A percentile compares a stretch with the other conserved stretches of the same genome.
phyloP scores from a whole-genome alignment of 2,329 filamentous ascomycete genomes.

The Fusarium sp. region DNA sequence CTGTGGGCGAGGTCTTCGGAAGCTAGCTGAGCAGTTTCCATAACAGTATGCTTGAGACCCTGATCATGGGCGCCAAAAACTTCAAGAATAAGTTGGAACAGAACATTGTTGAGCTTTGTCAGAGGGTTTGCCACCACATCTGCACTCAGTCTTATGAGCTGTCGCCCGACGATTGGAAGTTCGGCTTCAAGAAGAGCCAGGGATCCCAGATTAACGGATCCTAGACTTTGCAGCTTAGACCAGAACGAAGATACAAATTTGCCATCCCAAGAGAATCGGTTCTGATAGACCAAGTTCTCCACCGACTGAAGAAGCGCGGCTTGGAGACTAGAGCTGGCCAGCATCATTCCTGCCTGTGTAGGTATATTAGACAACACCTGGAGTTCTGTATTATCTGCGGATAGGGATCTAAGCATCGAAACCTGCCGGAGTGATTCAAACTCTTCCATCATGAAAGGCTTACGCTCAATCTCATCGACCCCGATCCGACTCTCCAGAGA shows the following conservation, averaged over 20 bases:
- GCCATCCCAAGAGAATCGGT: conserved; percentile 56
- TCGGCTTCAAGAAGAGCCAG: conserved; percentile 74
- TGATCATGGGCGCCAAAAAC: conserved; percentile 57
- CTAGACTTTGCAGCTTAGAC: conserved; percentile 64
- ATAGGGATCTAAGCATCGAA: conserved; percentile 55
- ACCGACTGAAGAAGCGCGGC: conserved; percentile 60
- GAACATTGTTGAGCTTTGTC: conserved; percentile 59
- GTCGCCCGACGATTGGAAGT: conserved; percentile 69
- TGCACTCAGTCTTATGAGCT: conserved; percentile 63
- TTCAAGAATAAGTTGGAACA: conserved; percentile 61
- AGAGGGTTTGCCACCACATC: conserved; percentile 65
- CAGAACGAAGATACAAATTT: conserved; percentile 62
- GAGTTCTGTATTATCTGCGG: conserved; percentile 51
- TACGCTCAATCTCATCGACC: conserved; percentile 55
- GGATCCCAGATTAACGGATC: conserved; percentile 68
- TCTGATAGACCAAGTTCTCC: conserved; percentile 59
- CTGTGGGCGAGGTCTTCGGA: conserved; percentile 13
- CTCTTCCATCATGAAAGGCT: conserved; percentile 65
- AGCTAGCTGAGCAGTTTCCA: conserved; percentile 45
- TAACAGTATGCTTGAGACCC: conserved; percentile 47
- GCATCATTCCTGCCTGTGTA: conserved; percentile 51
- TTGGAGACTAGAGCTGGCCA: conserved; percentile 51
- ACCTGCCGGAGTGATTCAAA: conserved; percentile 71
- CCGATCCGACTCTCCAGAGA: conserved; percentile 62
- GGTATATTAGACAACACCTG: conserved; percentile 61